Evolutionary conservation across 345 rosid genomes (phyloP), one percentile per base, ranked within the genome.

Genomic region (Durio zibethinus): DNA sequence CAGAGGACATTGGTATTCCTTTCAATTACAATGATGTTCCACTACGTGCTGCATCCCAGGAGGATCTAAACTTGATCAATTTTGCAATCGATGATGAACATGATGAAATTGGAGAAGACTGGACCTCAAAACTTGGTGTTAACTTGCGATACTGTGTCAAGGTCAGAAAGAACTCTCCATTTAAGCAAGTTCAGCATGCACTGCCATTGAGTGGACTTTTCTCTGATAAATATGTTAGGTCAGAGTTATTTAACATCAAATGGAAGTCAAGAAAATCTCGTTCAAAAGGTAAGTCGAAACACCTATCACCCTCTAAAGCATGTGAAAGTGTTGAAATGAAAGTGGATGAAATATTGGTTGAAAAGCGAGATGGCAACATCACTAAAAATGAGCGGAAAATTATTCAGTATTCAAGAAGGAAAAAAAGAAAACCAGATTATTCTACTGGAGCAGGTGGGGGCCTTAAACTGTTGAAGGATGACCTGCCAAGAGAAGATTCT

Each of bases 81-180:
- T 86, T 89, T 82, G 97, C 98, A 56, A 91, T 97, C 72, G 92
- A 87, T 74, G 91, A 85, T 74, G 93, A 92, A 78, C 80, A 75
- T 48, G 86, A 82, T 69, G 89, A 86, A 84, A 79, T 81, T 76
- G 84, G 85, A 21, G 88, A 86, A 81, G 98, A 97, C 77, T 97
- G 99, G 99, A 97, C 98, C 67, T 89, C 97, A 52, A 79, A 82
- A 79, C 82, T 97, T 80, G 98, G 96, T 76, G 82, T 97, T 76
- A 97, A 97, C 83, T 89, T 97, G 83, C 86, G 78, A 68, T 80
- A 87, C 69, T 94, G 92, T 79, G 91, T 97, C 76, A 94, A 89
- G 79, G 88, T 88, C 76, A 84, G 97, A 85, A 97, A 90, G 87
- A 90, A 84, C 81, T 85, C 90, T 45, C 84, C 90, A 35, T 82